phyloP scores from a whole-genome alignment of 2,329 filamentous ascomycete species.

The Penicillium nordicum region DNA sequence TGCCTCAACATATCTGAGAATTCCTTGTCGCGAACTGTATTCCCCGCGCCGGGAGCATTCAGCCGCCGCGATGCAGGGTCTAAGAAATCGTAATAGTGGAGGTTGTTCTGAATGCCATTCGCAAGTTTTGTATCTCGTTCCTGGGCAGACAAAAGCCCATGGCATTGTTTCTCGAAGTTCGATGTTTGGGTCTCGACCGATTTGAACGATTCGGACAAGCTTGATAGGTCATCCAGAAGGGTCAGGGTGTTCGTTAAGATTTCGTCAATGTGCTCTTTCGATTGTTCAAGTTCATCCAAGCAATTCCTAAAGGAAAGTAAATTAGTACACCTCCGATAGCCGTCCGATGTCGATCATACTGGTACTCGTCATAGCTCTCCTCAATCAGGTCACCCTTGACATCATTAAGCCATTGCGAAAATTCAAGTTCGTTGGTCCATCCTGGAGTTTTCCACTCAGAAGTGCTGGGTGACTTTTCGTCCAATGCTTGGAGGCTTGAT shows the following conservation, averaged over 20 bases:
- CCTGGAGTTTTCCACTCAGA: conserved; percentile 10
- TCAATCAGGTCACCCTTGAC: conserved; percentile 68
- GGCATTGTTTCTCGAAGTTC: conserved; percentile 89
- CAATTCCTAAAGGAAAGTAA: conserved; percentile 58
- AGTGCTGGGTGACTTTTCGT: conserved; percentile 4
- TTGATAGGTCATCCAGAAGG: conserved; percentile 71
- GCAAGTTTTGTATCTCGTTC: conserved; percentile 73
- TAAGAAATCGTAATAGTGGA: conserved; percentile 92
- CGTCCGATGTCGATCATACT: conserved; percentile 48
- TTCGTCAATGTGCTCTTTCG: conserved; percentile 75
- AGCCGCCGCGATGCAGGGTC: conserved; percentile 85
- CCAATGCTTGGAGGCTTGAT: conserved; percentile 14
- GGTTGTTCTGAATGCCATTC: conserved; percentile 78
- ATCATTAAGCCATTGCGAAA: conserved; percentile 56
- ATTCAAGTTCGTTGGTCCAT: conserved; percentile 54
- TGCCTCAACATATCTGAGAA: conserved; percentile 86
- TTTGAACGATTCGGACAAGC: conserved; percentile 80
- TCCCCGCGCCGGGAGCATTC: conserved; percentile 86
- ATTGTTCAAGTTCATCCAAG: conserved; percentile 74
- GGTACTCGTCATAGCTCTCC: conserved; percentile 79
- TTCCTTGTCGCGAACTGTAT: conserved; percentile 75
- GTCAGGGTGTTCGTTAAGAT: conserved; percentile 73
- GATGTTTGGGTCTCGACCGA: conserved; percentile 85
- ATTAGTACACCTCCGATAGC: conserved; percentile 9
- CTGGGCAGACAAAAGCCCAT: conserved; percentile 80